phyloP scores from a whole-genome alignment of 2,329 filamentous ascomycete genomes.

The Fusarium papillatum region DNA sequence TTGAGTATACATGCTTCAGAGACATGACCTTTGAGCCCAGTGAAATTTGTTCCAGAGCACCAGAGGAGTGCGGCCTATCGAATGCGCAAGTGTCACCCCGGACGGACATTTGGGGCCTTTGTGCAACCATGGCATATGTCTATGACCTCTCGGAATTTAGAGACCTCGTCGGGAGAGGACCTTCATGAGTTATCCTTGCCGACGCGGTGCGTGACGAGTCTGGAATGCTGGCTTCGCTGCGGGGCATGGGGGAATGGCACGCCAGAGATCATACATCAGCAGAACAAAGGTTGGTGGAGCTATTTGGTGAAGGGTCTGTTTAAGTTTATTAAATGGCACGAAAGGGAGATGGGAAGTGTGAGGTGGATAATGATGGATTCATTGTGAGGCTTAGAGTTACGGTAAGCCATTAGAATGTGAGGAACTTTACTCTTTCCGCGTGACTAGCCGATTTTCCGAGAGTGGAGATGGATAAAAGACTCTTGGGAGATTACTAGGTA shows the following conservation, averaged over 20 bases:
- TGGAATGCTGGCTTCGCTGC: background rate
- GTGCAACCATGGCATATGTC: background rate
- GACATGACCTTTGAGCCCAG: too few relatives aligned
- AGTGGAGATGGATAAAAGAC: too few relatives aligned
- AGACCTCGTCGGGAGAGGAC: background rate
- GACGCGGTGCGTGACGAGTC: background rate
- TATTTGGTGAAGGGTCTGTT: background rate
- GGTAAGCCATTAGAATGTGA: too few relatives aligned
- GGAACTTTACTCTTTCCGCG: too few relatives aligned
- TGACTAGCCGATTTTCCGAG: too few relatives aligned
- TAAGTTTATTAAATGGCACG: background rate
- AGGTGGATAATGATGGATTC: too few relatives aligned
- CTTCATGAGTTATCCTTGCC: background rate
- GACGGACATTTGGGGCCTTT: background rate
- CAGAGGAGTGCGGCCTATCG: background rate
- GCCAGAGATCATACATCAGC: background rate
- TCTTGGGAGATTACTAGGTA: too few relatives aligned
- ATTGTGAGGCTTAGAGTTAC: too few relatives aligned
- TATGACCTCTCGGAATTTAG: background rate
- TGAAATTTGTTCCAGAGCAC: background rate
- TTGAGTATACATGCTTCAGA: background rate
- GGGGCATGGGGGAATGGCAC: background rate
- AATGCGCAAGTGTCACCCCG: background rate
- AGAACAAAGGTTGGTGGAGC: background rate
- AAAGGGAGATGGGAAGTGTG: background rate